Percentiles rank a stretch among this genome's conserved stretches.
Evolutionary conservation across 1,284 basidiomycete species (phyloP).

Genomic region (Apiotrichum akiyoshidainum): DNA sequence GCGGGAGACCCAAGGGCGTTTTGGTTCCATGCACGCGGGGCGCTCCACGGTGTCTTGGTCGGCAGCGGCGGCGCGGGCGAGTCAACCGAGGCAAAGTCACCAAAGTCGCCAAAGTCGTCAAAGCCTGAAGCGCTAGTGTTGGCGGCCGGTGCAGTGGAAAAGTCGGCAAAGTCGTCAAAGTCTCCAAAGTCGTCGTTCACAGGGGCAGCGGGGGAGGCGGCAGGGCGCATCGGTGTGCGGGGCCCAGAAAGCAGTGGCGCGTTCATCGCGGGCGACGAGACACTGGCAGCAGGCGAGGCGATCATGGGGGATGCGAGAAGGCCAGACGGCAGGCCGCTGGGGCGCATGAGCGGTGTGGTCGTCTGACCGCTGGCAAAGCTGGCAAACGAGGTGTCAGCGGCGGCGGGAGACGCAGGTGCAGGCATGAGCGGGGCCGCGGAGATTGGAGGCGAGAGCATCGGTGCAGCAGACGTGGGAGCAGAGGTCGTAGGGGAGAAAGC

Average conservation of each 20-base stretch:
- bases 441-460: not conserved
- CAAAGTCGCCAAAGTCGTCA: conserved; percentile 2
- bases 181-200: conserved; percentile 15
- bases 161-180: conserved; percentile 13
- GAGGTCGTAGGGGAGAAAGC: not conserved
- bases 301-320: not conserved
- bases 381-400: not conserved
- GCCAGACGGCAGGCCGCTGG: not conserved
- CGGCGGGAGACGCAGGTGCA: not conserved
- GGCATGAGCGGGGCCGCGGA: not conserved
- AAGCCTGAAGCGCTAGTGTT: no score
- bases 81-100: not conserved
- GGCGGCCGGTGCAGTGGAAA: not conserved
- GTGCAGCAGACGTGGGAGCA: not conserved
- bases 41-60: conserved; percentile 1
- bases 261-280: not conserved
- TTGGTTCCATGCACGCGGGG: not conserved
- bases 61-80: conserved; percentile 3
- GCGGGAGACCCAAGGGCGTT: not conserved
- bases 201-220: not conserved
- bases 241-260: not conserved
- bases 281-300: not conserved
- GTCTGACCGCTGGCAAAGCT: not conserved
- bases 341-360: not conserved
- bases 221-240: not conserved